A percentile compares a stretch with the other conserved stretches of the same genome.
These are phyloP conservation scores for Paraphaeosphaeria minitans DNA, from an alignment of 2,329 filamentous ascomycete genomes.

Conservation along the genomic window DNA sequence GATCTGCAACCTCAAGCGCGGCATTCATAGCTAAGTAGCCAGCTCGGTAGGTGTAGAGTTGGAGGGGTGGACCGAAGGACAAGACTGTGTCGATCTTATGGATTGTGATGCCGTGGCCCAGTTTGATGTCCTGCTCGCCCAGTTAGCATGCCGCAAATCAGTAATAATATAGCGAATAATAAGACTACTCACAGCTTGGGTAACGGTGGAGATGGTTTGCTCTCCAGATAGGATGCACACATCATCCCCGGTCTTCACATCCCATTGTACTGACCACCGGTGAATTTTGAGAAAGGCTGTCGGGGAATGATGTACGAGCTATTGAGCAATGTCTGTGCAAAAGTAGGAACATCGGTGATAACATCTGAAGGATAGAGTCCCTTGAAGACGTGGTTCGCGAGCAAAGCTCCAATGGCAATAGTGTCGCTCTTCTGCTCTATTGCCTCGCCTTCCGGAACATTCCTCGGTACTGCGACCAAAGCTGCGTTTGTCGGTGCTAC, in stretches of 20 bases:
- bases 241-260: slow-evolving; percentile 46
- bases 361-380: slow-evolving; percentile 52
- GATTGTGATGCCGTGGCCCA: slow-evolving; percentile 34
- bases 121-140: slow-evolving; percentile 26
- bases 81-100: slow-evolving; percentile 35
- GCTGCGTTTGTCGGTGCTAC: slow-evolving; percentile 63
- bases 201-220: slow-evolving; percentile 55
- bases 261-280: slow-evolving; percentile 62
- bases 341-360: slow-evolving; percentile 47
- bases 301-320: slow-evolving; percentile 44
- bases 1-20: slow-evolving; percentile 25
- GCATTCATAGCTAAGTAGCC: slow-evolving; percentile 33
- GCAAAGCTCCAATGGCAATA: slow-evolving; percentile 50
- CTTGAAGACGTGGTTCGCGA: slow-evolving; percentile 63
- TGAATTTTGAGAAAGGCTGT: slow-evolving; percentile 60
- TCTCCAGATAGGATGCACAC: slow-evolving; percentile 59
- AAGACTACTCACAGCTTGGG: slow-evolving; percentile 49
- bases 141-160: background rate
- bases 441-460: slow-evolving; percentile 32
- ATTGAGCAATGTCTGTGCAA: slow-evolving; percentile 56
- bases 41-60: slow-evolving; percentile 33
- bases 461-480: slow-evolving; percentile 35
- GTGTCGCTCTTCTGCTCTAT: slow-evolving; percentile 41
- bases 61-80: slow-evolving; percentile 32
- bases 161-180: background rate